Evolutionary conservation across 2,329 filamentous ascomycete species (phyloP).

Genomic region (Aspergillus sp.): DNA sequence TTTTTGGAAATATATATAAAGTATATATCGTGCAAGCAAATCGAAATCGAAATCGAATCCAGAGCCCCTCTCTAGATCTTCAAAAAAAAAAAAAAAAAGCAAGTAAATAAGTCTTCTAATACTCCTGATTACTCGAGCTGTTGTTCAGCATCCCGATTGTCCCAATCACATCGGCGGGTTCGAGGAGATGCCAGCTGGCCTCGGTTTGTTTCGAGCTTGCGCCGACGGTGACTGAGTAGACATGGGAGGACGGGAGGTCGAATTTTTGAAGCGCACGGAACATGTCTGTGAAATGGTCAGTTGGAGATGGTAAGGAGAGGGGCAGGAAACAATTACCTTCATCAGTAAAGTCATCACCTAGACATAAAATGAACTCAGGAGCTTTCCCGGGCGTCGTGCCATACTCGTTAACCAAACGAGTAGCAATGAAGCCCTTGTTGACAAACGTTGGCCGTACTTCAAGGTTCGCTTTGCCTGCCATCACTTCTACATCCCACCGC

Average conservation of each 20-base stretch:
- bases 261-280: conserved; percentile 69
- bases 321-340: conserved; percentile 59
- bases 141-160: conserved; percentile 50
- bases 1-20: neutral
- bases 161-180: conserved; percentile 81
- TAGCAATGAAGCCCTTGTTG: conserved; percentile 95
- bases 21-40: neutral
- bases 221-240: conserved; percentile 88
- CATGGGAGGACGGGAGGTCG: conserved; percentile 54
- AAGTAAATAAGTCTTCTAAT: conserved; percentile 10
- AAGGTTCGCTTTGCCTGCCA: conserved; percentile 92
- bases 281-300: conserved; percentile 49
- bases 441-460: conserved; percentile 96
- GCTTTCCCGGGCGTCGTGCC: conserved; percentile 48
- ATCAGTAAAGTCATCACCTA: conserved; percentile 94
- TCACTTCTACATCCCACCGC: conserved; percentile 88
- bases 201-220: conserved; percentile 87
- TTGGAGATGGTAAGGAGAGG: neutral
- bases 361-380: conserved; percentile 80
- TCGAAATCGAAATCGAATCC: neutral
- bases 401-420: conserved; percentile 71
- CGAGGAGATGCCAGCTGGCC: conserved; percentile 81
- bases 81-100: conserved; percentile 2
- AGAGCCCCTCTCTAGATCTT: neutral
- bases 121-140: conserved; percentile 22